Base-by-base conservation (phyloP, 1,284 basidiomycete genomes). In the Malassezia sympodialis region DNA sequence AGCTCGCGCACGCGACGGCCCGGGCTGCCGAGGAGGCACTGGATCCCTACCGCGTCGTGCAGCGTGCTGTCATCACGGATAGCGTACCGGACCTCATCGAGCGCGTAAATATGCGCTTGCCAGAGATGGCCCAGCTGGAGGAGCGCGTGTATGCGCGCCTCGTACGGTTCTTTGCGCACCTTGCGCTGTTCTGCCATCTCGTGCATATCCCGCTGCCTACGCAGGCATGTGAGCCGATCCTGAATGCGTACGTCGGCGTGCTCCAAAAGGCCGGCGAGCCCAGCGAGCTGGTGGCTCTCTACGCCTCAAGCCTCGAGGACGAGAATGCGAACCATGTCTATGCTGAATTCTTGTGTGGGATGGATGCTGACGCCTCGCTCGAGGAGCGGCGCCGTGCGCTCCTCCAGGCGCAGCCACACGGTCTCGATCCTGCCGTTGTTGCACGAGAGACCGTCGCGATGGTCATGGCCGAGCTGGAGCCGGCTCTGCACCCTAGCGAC, bases 121-220 rank as follows among this genome's bases (percentile, higher is more conserved):
- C 55, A 12, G 62, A 68, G 26, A 65, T 71, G 66, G 56, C 62
- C 23, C 47, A 56, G 10, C 32, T 67, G 21, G 61, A 60, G 26
- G 64, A 67, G 28, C 46, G 57, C 34, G 40, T 47, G 14, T 68
- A 67, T 48, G 72, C 70, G 10, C 78, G 79, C 11, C 68, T 81
- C 17, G 64, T 81, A 24, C 87, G 91, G 23, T 98, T 99, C 79
- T 96, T 94, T 70, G 84, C 90, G 0, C 93, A 98, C 68, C 78
- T 96, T n/a, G 88, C 89, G 60, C 82, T 98, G 17, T 90, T 86
- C 75, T 79, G 96, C 1, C 84, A 86, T 52, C 81, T 90, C 75
- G 84, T 96, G 40, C 83, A 86, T 55, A 51, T 62, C 28, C 57
- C 62, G 6, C 51, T 68, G 35, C 60, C 64, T 5, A 61, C 83